Evolutionary conservation across 805 yeast genomes (phyloP).

Genomic region (Geotrichum ghanense): DNA sequence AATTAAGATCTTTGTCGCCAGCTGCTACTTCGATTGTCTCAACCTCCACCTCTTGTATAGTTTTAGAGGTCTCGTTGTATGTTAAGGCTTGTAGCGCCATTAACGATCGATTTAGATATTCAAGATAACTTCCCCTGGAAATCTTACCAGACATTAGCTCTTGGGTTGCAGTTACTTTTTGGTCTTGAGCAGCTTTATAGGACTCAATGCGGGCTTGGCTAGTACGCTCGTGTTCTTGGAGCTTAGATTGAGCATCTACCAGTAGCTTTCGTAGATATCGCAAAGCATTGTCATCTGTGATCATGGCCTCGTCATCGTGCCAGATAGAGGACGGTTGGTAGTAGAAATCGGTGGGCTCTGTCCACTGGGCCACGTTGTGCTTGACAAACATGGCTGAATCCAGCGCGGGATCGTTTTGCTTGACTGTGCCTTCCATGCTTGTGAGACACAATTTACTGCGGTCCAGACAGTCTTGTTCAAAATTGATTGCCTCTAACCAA

Average conservation of each 20-base stretch:
- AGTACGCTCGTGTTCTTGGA: conserved; percentile 12
- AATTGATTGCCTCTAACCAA: conserved; percentile 45
- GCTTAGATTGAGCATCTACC: conserved; percentile 21
- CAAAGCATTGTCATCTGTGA: conserved; percentile 34
- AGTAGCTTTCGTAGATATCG: conserved; percentile 26
- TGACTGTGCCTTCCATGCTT: conserved; percentile 42
- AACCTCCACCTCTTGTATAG: conserved; percentile 73
- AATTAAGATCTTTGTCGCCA: conserved; percentile 40
- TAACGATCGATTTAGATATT: conserved; percentile 38
- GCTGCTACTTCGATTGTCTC: conserved; percentile 84
- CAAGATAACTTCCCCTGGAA: conserved; percentile 20
- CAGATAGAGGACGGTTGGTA: conserved; percentile 86
- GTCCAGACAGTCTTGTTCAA: conserved; percentile 48
- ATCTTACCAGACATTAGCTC: background rate
- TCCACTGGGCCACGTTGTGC: conserved; percentile 69
- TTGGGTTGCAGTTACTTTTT: conserved; percentile 4
- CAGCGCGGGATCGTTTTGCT: conserved; percentile 57
- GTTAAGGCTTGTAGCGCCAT: conserved; percentile 48
- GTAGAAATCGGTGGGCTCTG: conserved; percentile 74
- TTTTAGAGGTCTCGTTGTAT: conserved; percentile 59
- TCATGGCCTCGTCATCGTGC: conserved; percentile 86
- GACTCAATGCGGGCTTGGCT: conserved; percentile 11
- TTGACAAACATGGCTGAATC: conserved; percentile 88
- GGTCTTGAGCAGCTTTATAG: conserved; percentile 11
- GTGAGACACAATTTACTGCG: conserved; percentile 34